Conservation (phyloP, 306 rosid species). For the Cyamopsis tetragonoloba region DNA sequence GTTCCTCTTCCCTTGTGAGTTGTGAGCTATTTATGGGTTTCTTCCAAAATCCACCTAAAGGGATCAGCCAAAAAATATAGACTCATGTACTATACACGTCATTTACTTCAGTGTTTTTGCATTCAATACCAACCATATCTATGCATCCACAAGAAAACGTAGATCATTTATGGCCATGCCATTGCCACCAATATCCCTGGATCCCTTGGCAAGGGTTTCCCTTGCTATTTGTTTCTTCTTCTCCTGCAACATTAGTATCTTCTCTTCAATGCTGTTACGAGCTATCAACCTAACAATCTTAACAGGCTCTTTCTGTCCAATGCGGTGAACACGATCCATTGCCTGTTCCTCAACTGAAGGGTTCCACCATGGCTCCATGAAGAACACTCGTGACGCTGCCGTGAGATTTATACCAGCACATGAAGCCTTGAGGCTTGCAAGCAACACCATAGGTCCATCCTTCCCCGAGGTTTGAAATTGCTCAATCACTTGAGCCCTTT, state of each 20-base stretch:
- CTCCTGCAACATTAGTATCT: conserved; percentile 59
- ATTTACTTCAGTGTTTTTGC: neutral
- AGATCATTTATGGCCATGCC: conserved; percentile 44
- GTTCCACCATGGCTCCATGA: conserved; percentile 96
- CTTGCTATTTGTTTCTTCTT: conserved; percentile 46
- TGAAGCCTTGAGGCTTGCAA: conserved; percentile 79
- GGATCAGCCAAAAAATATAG: too few relatives aligned
- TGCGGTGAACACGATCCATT: conserved; percentile 79
- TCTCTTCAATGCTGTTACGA: conserved; percentile 64
- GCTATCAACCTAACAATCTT: conserved; percentile 69
- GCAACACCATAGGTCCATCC: conserved; percentile 50
- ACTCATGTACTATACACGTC: neutral
- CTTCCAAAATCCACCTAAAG: neutral
- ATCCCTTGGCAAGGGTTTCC: conserved; percentile 35
- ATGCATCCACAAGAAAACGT: conserved; percentile 40
- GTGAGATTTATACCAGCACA: conserved; percentile 78
- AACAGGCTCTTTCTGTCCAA: conserved; percentile 75
- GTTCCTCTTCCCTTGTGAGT: neutral
- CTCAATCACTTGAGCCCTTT: conserved; percentile 52
- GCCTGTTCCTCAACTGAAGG: conserved; percentile 90
- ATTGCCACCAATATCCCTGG: conserved; percentile 32
- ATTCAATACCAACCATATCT: neutral
- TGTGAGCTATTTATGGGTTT: neutral
- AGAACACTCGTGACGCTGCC: conserved; percentile 69
- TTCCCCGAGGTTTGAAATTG: conserved; percentile 40